Evolutionary conservation across 352 stramenopile genomes (phyloP).

Genomic region (Phytophthora podocarpi): DNA sequence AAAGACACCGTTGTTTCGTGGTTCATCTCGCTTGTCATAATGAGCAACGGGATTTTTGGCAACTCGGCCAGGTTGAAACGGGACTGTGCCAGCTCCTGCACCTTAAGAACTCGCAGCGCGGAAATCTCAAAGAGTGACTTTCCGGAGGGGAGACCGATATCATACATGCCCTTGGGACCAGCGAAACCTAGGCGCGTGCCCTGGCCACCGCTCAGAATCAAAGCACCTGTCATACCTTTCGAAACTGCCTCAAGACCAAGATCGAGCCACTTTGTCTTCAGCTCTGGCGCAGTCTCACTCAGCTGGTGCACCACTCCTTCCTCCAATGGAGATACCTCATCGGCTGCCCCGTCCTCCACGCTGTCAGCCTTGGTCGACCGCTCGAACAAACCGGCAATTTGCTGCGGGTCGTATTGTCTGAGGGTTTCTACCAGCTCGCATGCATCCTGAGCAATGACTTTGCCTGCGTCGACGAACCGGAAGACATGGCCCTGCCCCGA

Average conservation of each 20-base stretch:
- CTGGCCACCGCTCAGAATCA: slow-evolving; percentile 94
- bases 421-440: slow-evolving; percentile 44
- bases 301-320: slow-evolving; percentile 51
- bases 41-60: slow-evolving; percentile 83
- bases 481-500: slow-evolving; percentile 55
- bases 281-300: slow-evolving; percentile 26
- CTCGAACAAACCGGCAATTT: slow-evolving; percentile 43
- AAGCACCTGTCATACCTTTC: slow-evolving; percentile 81
- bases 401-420: slow-evolving; percentile 31
- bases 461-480: slow-evolving; percentile 47
- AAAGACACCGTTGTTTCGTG: slow-evolving; percentile 91
- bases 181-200: slow-evolving; percentile 95
- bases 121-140: slow-evolving; percentile 95
- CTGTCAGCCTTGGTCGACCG: slow-evolving; percentile 43
- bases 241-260: slow-evolving; percentile 75
- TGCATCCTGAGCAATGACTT: slow-evolving; percentile 37
- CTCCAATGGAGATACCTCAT: slow-evolving; percentile 45
- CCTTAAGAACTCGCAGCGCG: slow-evolving; percentile 81
- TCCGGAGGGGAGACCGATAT: slow-evolving; percentile 90
- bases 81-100: slow-evolving; percentile 54
- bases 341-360: slow-evolving; percentile 5
- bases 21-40: slow-evolving; percentile 99
- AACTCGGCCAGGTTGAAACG: slow-evolving; percentile 18
- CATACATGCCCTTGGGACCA: slow-evolving; percentile 95
- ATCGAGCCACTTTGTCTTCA: slow-evolving; percentile 42